phyloP scores from a whole-genome alignment of 2,329 filamentous ascomycete genomes.

The Dactylellina parvicollis region DNA sequence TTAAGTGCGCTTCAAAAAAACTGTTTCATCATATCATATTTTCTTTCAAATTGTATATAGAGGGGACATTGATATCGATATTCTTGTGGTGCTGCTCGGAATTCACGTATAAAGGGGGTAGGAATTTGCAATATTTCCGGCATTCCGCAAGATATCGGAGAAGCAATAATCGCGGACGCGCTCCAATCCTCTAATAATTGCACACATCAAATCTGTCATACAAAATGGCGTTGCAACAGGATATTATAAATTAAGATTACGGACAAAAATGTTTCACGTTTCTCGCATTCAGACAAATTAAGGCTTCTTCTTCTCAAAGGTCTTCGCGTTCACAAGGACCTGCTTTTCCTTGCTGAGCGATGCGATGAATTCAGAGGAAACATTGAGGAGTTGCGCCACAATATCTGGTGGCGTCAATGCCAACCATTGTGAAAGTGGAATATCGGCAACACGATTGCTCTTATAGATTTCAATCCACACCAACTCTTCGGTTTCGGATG shows the following conservation, averaged over 20 bases:
- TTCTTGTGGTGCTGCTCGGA: too few species aligned
- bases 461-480: conserved; percentile 77
- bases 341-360: conserved; percentile 73
- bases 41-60: too few species aligned
- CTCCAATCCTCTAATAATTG: too few species aligned
- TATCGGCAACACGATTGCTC: conserved; percentile 73
- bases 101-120: too few species aligned
- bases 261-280: not conserved
- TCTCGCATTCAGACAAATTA: not conserved
- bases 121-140: too few species aligned
- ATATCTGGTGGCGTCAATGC: conserved; percentile 73
- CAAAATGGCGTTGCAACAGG: not conserved
- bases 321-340: conserved; percentile 63
- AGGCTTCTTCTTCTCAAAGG: conserved; percentile 34
- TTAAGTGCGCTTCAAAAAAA: too few species aligned
- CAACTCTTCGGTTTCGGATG: conserved; percentile 71
- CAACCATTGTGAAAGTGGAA: conserved; percentile 75
- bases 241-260: conserved; percentile 16
- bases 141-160: too few species aligned
- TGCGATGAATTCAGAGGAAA: conserved; percentile 68
- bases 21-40: too few species aligned
- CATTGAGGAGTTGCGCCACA: conserved; percentile 70
- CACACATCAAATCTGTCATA: too few species aligned
- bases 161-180: too few species aligned
- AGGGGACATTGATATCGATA: too few species aligned